A percentile compares a stretch with the other conserved stretches of the same genome.
Evolutionary conservation across 345 rosid genomes (phyloP).

Genomic region (Gossypium sturtianum): DNA sequence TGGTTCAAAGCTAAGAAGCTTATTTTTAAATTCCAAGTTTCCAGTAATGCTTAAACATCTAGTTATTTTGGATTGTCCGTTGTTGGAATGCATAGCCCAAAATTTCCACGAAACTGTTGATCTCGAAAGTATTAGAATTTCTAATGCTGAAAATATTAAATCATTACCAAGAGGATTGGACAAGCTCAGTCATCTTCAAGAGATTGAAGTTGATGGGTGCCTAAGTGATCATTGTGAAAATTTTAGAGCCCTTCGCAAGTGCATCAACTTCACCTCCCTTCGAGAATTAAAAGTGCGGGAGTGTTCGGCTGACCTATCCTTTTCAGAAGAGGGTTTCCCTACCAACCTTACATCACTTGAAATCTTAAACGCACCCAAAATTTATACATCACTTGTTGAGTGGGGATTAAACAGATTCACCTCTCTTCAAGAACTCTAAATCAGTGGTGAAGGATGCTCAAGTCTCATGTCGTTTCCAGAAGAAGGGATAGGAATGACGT

Average conservation of each 20-base stretch:
- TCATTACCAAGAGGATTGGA: neutral
- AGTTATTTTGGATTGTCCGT: too few relatives aligned
- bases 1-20: too few relatives aligned
- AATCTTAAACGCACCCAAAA: neutral
- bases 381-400: neutral
- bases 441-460: neutral
- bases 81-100: too few relatives aligned
- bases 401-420: neutral
- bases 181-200: neutral
- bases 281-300: neutral
- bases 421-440: neutral
- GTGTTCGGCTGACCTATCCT: neutral
- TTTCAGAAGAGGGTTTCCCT: neutral
- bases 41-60: too few relatives aligned
- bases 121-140: too few relatives aligned
- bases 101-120: too few relatives aligned
- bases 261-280: neutral
- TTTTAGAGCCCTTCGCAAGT: neutral
- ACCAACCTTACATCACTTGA: neutral
- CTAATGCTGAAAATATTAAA: too few relatives aligned
- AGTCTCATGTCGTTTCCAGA: neutral
- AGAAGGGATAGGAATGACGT: neutral
- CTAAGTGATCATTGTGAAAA: neutral
- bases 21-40: too few relatives aligned
- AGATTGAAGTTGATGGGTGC: neutral